These are phyloP conservation scores for Sugiyamaella japonica DNA, from an alignment of 1,139 yeast species.

Conservation along the genomic window DNA sequence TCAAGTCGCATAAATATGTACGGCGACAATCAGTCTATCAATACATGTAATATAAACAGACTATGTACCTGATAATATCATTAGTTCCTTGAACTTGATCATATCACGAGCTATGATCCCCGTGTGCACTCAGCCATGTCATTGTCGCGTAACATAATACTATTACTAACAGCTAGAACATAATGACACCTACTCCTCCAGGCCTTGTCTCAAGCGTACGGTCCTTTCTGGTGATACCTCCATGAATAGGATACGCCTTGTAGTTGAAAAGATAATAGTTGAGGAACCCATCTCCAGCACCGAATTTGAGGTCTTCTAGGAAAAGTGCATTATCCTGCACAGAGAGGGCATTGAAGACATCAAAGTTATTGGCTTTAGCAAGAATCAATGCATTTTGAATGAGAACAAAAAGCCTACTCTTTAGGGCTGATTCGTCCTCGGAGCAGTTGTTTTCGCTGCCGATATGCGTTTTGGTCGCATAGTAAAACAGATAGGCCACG, in stretches of 20 bases:
- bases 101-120: too few relatives aligned
- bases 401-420: slow-evolving; percentile 59
- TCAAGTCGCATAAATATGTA: not conserved
- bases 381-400: slow-evolving; percentile 76
- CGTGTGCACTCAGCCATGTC: too few relatives aligned
- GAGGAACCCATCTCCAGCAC: slow-evolving; percentile 89
- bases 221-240: slow-evolving; percentile 67
- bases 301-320: slow-evolving; percentile 80
- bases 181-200: slow-evolving; percentile 87
- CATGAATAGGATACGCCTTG: slow-evolving; percentile 73
- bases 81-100: too few relatives aligned
- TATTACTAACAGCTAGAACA: slow-evolving; percentile 49
- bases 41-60: too few relatives aligned
- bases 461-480: slow-evolving; percentile 54
- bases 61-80: too few relatives aligned
- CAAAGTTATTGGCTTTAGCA: slow-evolving; percentile 66
- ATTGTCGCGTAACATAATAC: too few relatives aligned
- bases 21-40: too few relatives aligned
- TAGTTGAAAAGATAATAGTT: slow-evolving; percentile 92
- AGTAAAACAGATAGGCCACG: slow-evolving; percentile 87
- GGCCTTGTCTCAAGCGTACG: slow-evolving; percentile 49
- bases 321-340: slow-evolving; percentile 86
- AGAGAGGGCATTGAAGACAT: slow-evolving; percentile 91
- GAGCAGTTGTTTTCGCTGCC: slow-evolving; percentile 25
- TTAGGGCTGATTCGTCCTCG: slow-evolving; percentile 41